Evolutionary conservation across 2,329 filamentous ascomycete species (phyloP), one percentile per base, ranked within the genome.

Genomic region (Trichoderma guizhouense): DNA sequence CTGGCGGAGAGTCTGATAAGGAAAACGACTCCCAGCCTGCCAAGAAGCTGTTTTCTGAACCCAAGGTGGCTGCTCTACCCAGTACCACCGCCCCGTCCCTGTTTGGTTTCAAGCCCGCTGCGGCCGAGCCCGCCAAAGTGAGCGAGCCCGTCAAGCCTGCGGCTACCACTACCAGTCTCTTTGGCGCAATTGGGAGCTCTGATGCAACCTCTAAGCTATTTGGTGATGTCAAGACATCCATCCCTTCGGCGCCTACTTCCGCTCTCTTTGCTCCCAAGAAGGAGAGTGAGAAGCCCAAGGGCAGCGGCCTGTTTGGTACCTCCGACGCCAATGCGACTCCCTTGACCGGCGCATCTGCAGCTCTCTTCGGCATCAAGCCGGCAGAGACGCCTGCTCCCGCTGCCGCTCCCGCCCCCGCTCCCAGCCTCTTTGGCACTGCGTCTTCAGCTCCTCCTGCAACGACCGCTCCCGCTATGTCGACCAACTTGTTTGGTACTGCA

Each of bases 1-100:
- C 79, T 55, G 82, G 79, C 53, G 77, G 77, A 53, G 83, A 84
- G 74, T 84, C 83, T 11, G 83, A 84, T 75, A 84, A 84, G 77
- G 83, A 84, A 76, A 84, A 84, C 63, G 81, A 81, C 71, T 79
- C 80, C 7, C 77, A 81, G 68, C 76, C 79, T 39, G 69, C 80
- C 55, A 82, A 81, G 75, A 82, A 81, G 64, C 15, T 62, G 32
- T 66, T 70, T 14, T 68, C 64, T 34, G 80, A 79, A n/a, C 69
- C 76, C 47, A 82, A 82, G 75, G 63, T 75, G 21, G 69, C 77
- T 9, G 74, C 78, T 26, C 82, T 81, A 65, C 73, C 79, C 7
- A 51, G 11, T 11, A 74, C 57, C 28, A 75, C 79, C 64, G 77
- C 76, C 4, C 76, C 77, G 24, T 78, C 77, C 18, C 73, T 82